Evolutionary conservation across 2,329 filamentous ascomycete genomes (phyloP), one percentile per base, ranked within the genome.

Genomic region (Aspergillus sp.): DNA sequence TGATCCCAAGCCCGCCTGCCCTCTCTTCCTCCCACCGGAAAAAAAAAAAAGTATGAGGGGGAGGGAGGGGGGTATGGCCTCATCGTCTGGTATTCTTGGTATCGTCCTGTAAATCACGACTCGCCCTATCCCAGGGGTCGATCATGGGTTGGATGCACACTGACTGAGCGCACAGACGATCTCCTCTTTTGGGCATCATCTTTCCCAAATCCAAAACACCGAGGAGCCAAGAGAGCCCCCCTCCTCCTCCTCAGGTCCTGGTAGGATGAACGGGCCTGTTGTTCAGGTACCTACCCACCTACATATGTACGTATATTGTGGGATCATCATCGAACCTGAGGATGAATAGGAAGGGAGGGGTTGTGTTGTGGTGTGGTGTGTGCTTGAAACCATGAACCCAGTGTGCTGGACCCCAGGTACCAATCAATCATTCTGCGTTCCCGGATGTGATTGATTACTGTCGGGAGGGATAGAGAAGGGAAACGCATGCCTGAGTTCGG

Each of bases 121-220:
- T 56, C 55, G 60, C 47, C 23, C 54, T 58, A 57, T 58, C 58
- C 59, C 57, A 47, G 57, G 43, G 58, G 56, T 50, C 63, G 63
- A 64, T 67, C 65, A 67, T 67, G 65, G 57, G 65, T 65, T 63
- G 63, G 53, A 61, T 63, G 61, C 61, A 61, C 58, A 52, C 55
- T 64, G 58, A 62, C 57, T 57, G 45, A 59, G 50, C 55, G 63
- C 61, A 67, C 65, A 61, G 63, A 64, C 63, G 38, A 57, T 56
- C 61, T 52, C 56, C 56, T 55, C 39, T 62, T 36, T 64, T 62
- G 57, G 62, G 59, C 62, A 62, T 39, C 62, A 60, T 56, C 41
- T 45, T 15, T 36, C 32, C 32, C 32, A 36, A 36, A 36, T 36
- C 32, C n/a, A n/a, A 30, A 39, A 55, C 15, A 23, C 28, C 21